Conservation (phyloP, 352 stramenopile species). For the Phytophthora ramorum region DNA sequence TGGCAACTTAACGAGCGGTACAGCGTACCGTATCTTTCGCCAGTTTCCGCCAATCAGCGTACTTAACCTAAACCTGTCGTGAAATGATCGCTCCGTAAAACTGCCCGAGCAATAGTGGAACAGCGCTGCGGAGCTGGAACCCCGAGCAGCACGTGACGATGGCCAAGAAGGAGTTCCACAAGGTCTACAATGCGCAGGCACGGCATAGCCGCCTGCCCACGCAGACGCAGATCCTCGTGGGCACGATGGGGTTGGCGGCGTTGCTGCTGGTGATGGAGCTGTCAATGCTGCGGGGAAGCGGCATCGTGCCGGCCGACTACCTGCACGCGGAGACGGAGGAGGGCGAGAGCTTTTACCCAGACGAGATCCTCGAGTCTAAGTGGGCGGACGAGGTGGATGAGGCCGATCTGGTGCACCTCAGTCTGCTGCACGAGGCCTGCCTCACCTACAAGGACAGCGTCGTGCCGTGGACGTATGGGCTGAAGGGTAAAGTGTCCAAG, state of each 20-base stretch:
- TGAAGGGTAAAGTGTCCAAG: conserved; percentile 16
- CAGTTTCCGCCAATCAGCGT: conserved; percentile 3
- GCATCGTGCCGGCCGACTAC: conserved; percentile 21
- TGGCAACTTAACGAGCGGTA: neutral
- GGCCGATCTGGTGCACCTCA: conserved; percentile 55
- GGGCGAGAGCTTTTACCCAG: conserved; percentile 49
- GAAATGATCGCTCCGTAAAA: conserved; percentile 5
- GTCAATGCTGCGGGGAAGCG: conserved; percentile 23
- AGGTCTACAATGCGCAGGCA: conserved; percentile 40
- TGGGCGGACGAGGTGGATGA: conserved; percentile 42
- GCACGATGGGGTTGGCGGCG: conserved; percentile 27
- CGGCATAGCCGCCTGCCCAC: conserved; percentile 29
- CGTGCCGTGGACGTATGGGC: conserved; percentile 54
- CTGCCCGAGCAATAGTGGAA: conserved; percentile 1
- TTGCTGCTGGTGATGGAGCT: conserved; percentile 33
- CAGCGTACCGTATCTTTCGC: conserved; percentile 2
- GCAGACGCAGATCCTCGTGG: conserved; percentile 34
- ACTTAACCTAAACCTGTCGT: neutral
- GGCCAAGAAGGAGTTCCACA: conserved; percentile 47
- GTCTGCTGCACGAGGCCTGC: conserved; percentile 59
- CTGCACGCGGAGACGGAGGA: conserved; percentile 35
- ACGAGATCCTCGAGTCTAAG: conserved; percentile 46
- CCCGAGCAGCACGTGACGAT: conserved; percentile 12
- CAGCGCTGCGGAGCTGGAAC: neutral
- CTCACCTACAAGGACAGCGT: conserved; percentile 49